Evolutionary conservation across 2,329 filamentous ascomycete genomes (phyloP), one percentile per base, ranked within the genome.

Genomic region (Orbilia blumenaviensis): DNA sequence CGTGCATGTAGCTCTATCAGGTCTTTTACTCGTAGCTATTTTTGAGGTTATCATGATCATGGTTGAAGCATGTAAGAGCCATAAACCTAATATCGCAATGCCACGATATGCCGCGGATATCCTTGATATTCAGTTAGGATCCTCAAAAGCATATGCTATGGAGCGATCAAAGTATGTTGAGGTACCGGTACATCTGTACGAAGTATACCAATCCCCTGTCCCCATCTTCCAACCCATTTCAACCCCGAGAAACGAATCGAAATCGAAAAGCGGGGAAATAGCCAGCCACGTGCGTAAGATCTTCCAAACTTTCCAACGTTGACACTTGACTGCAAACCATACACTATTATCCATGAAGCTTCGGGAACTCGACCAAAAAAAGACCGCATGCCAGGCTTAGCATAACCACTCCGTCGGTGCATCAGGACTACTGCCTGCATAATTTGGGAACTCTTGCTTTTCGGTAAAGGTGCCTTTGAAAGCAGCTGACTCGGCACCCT

Each of bases 321-420:
- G 1, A 9, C 32, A 36, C 9, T 38, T 52, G 42, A 68, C 52
- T 42, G 16, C 56, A 41, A 64, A 63, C n/a, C n/a, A n/a, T n/a
- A n/a, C n/a, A n/a, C 64, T 60, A 23, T 38, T 60, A 36, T 41
- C 58, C 42, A 44, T 44, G 32, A 42, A 14, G 27, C 29, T 66
- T 66, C 61, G 68, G 61, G 44, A 60, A 58, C 38, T 29, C 60
- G 60, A 56, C 32, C 44, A 72, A 72, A 58, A 60, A 60, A 42
- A 66, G 66, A 74, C 36, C 29, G 56, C 63, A 75, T 46, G 46
- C 52, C 44, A 63, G 63, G 63, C 71, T 75, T 75, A 75, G 63
- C 56, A 75, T 75, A 75, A 75, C 71, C 71, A 75, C 38, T 63
- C 71, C 36, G 71, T 67, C 71, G 71, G 71, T 64, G 71, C 64